A percentile compares a stretch with the other conserved stretches of the same genome.
Conservation (phyloP, 2,329 filamentous ascomycete genomes). For the Berkeleyomyces rouxiae region DNA sequence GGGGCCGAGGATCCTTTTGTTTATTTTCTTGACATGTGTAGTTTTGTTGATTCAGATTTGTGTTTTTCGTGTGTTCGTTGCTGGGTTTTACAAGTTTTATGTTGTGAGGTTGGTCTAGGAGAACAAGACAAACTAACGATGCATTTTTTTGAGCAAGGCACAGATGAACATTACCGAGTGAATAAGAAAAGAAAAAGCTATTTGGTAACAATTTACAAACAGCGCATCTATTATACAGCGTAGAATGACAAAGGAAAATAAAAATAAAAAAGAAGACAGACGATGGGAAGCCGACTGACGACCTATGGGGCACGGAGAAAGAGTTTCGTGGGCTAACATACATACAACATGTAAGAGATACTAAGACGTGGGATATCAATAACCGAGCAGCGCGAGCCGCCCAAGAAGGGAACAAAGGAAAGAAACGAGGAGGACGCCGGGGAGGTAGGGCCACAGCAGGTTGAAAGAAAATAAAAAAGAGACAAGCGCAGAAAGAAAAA, state of each 20-base stretch:
- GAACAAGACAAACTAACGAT: too few relatives aligned
- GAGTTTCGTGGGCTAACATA: neutral
- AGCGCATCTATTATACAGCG: neutral
- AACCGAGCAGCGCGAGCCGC: neutral
- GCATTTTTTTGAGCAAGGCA: too few relatives aligned
- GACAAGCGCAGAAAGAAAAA: slow-evolving; percentile 13
- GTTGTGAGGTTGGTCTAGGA: too few relatives aligned
- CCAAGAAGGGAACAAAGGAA: neutral
- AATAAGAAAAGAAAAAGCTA: neutral
- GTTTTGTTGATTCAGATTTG: neutral
- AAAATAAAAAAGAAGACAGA: neutral
- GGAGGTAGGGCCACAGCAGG: neutral
- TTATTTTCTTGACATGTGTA: too few relatives aligned
- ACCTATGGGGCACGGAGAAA: neutral
- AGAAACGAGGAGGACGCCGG: neutral
- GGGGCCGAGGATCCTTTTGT: too few relatives aligned
- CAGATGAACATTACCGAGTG: too few relatives aligned
- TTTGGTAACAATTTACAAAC: neutral
- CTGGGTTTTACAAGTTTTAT: too few relatives aligned
- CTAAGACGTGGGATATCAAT: neutral
- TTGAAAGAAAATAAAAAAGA: neutral
- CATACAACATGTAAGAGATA: neutral
- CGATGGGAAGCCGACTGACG: neutral
- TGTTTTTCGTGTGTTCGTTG: neutral
- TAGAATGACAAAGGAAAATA: neutral